A percentile compares a stretch with the other conserved stretches of the same genome.
Evolutionary conservation across 257 asterid species (phyloP).

Genomic region (Buddleja alternifolia): DNA sequence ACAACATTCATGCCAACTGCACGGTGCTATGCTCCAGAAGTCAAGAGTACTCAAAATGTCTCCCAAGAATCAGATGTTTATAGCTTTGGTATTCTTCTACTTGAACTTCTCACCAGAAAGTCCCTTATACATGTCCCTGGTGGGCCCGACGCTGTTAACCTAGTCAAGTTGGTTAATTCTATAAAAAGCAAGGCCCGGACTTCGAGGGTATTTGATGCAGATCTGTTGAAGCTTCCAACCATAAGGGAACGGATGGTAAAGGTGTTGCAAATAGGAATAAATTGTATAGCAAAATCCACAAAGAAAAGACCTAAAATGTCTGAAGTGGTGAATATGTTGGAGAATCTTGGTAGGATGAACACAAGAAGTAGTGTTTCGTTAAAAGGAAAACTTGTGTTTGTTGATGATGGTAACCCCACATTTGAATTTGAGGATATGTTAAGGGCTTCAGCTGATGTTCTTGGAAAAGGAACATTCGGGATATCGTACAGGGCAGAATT

Average conservation of each 20-base stretch:
- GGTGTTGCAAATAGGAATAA: conserved; percentile 34
- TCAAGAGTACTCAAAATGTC: conserved; percentile 7
- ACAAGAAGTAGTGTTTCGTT: background rate
- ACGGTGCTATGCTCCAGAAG: conserved; percentile 31
- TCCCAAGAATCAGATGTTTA: conserved; percentile 42
- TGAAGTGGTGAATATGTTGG: conserved; percentile 33
- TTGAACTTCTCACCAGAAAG: conserved; percentile 35
- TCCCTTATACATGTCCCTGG: conserved; percentile 15
- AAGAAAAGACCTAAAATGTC: conserved; percentile 34
- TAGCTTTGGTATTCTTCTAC: conserved; percentile 39
- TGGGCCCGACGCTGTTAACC: conserved; percentile 36
- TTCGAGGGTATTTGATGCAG: conserved; percentile 32
- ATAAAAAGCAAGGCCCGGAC: conserved; percentile 12
- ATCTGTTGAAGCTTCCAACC: conserved; percentile 19
- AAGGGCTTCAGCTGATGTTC: conserved; percentile 23
- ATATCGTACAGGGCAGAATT: conserved; percentile 12
- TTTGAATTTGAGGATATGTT: conserved; percentile 33
- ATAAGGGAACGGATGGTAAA: conserved; percentile 22
- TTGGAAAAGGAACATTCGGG: conserved; percentile 39
- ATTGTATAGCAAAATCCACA: conserved; percentile 26
- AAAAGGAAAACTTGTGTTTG: conserved; percentile 12
- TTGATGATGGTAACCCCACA: conserved; percentile 3
- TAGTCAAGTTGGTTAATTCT: conserved; percentile 34
- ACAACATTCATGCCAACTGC: conserved; percentile 17
- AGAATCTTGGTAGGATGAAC: background rate